These are phyloP conservation scores for Colletotrichum sidae DNA, from an alignment of 2,329 filamentous ascomycete genomes.

Conservation along the genomic window DNA sequence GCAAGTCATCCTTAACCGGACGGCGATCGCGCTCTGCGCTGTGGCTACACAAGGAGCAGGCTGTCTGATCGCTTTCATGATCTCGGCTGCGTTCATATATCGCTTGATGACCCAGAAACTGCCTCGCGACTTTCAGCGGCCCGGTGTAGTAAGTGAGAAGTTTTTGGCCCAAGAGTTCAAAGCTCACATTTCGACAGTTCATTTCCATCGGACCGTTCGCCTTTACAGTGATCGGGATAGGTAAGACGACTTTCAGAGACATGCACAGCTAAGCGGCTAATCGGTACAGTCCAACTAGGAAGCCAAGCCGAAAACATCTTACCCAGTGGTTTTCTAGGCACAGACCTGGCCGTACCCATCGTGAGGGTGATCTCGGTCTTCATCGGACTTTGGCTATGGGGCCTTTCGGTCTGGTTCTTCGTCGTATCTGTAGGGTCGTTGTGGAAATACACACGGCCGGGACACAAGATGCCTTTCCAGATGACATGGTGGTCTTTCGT, in stretches of 20 bases:
- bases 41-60: constrained; percentile 66
- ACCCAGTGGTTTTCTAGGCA: constrained; percentile 55
- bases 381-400: constrained; percentile 83
- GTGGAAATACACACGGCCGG: constrained; percentile 70
- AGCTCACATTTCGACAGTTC: constrained; percentile 60
- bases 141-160: constrained; percentile 70
- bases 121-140: constrained; percentile 78
- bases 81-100: constrained; percentile 86
- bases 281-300: constrained; percentile 55
- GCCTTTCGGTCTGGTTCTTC: constrained; percentile 86
- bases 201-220: constrained; percentile 83
- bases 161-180: neutral
- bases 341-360: constrained; percentile 55
- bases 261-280: neutral
- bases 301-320: constrained; percentile 55
- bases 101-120: constrained; percentile 90
- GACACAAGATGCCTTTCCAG: constrained; percentile 76
- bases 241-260: constrained; percentile 40
- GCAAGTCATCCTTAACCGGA: constrained; percentile 49
- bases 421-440: constrained; percentile 82
- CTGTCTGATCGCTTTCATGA: constrained; percentile 75
- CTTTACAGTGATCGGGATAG: constrained; percentile 62
- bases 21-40: constrained; percentile 61
- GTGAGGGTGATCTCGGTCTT: constrained; percentile 66
- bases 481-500: constrained; percentile 91